Evolutionary conservation across 495 filamentous ascomycete genomes (phyloP), one percentile per base, ranked within the genome.

Genomic region (Penicillium goetzii): DNA sequence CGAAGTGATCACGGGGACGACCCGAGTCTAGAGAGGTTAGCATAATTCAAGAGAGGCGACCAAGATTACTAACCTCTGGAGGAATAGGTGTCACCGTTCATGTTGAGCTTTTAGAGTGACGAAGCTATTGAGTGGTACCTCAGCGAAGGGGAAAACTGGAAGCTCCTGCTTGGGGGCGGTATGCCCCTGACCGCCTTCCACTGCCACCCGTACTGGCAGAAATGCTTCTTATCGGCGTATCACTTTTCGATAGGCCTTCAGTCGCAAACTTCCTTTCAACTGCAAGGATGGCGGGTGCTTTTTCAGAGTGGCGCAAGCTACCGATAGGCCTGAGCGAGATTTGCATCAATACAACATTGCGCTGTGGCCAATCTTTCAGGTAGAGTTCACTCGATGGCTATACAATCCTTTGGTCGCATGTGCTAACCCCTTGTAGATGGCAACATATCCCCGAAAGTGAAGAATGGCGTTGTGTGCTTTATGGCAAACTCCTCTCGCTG

Each of bases 361-460:
- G 92, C 55, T 97, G 92, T 72, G 93, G 93, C 21, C 93, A 97
- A 70, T 93, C 92, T 3, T 97, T 97, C 72, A 82, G 88, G 87
- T 89, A 69, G 55, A 53, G 65, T 66, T 0, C 5, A 14, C 34
- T 33, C 34, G 9, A 12, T 23, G 12, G 8, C 1, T 17, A 23
- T 23, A 10, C 21, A 47, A 47, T 23, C 19, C 8, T 49, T 51
- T 7, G 17, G 14, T 28, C 3, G 21, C 43, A n/a, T 10, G 9
- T 23, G 36, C 64, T 73, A 30, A 73, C 57, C 60, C 41, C 53
- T 12, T 57, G 6, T 55, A 89, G 95, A 80, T 99, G 95, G 95
- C 90, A 89, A 51, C 90, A 92, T 63, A 84, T 79, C 43, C 73
- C 92, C 54, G 81, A 82, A 54, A 83, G 84, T 19, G 85, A 92